Base-by-base conservation (phyloP, 306 rosid genomes). In the Spatholobus suberectus region DNA sequence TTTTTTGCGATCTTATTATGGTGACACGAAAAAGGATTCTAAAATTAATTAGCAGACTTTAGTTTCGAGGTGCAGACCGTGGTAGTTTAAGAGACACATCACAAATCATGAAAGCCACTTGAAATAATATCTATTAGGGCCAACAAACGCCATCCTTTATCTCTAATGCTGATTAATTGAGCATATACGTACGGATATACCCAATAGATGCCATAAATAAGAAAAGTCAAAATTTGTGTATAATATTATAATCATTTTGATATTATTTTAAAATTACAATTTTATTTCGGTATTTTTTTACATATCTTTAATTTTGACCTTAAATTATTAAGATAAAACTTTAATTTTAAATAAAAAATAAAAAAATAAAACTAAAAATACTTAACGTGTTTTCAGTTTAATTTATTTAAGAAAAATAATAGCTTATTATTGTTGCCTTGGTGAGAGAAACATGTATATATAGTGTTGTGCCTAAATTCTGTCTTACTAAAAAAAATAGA, bases 181-280 rank as follows among this genome's bases (percentile, higher is more conserved):
- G 71, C 58, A 69, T 61, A 75, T 59, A 20, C 61, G 79, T 47
- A 75, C 41, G 77, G 68, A 79, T 75, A 83, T 86, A 49, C 85
- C 26, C 4, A 35, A 35, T 15, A 13, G 80, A 41, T 71, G 67
- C 66, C 57, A 29, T 14, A 21, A 58, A 40, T 29, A 27, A 5
- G 38, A 62, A 58, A 37, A 37, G 24, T 52, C 17, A 44, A 23
- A 20, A 1, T 2, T 57, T 57, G 5, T 21, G 34, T 3, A 9
- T 57, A n/a, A 52, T 52, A 6, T n/a, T n/a, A 52, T 52, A 52
- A n/a, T 10, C 2, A 5, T 5, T 51, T 51, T 51, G 20, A 51
- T 17, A 15, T 51, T 51, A 51, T 17, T n/a, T 51, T 5, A 1
- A 51, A 51, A 17, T 51, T 51, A 6, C 1, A 51, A 17, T 17